phyloP scores from a whole-genome alignment of 164 flowering plant genomes.

The Nymphaea thermarum region DNA sequence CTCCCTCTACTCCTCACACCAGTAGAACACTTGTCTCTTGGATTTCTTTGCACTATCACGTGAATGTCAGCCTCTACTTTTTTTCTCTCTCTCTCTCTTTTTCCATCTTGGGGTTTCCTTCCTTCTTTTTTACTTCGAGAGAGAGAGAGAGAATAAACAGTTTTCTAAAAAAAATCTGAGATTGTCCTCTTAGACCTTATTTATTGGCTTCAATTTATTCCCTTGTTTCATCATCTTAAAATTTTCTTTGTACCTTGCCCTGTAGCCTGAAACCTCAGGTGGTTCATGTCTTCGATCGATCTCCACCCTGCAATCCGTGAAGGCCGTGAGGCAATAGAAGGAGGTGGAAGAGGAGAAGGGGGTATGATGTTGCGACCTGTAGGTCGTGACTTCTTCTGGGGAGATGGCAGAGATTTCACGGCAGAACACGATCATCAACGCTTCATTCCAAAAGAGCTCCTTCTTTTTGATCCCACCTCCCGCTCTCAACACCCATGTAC shows the following conservation, averaged over 20 bases:
- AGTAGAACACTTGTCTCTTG: not conserved
- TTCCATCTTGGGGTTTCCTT: conserved; percentile 2
- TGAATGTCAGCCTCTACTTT: not conserved
- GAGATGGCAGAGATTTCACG: not conserved
- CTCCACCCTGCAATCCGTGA: not conserved
- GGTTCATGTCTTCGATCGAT: not conserved
- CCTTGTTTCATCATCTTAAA: conserved; percentile 7
- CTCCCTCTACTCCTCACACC: conserved; percentile 12
- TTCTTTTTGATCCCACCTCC: not conserved
- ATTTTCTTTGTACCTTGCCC: not conserved
- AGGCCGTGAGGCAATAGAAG: not conserved
- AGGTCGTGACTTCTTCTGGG: not conserved
- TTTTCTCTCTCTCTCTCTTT: conserved; percentile 6
- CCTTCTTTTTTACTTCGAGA: conserved; percentile 19
- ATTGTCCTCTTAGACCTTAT: not conserved
- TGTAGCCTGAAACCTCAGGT: not conserved
- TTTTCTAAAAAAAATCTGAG: not conserved
- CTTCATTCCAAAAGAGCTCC: not conserved
- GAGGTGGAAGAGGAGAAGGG: not conserved
- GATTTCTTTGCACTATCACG: not conserved
- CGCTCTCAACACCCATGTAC: not conserved
- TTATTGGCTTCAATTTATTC: not conserved
- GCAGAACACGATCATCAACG: not conserved
- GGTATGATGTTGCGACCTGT: not conserved
- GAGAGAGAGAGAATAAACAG: not conserved